Evolutionary conservation across 495 filamentous ascomycete species (phyloP), one percentile per base, ranked within the genome.

Genomic region (Glutinoglossum americanum): DNA sequence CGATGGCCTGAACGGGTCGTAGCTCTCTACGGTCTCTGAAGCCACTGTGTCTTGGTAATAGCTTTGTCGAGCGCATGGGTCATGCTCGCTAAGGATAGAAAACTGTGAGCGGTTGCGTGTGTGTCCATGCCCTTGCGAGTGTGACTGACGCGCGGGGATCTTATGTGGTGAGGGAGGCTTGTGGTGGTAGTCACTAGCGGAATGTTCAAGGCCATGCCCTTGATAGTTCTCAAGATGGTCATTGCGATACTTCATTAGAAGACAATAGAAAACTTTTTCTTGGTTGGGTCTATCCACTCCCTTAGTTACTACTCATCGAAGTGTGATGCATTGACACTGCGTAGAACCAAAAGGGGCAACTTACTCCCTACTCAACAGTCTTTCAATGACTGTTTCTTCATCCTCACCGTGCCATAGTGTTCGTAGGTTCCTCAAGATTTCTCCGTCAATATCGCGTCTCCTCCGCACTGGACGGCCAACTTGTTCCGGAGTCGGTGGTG

Each of bases 231-330:
- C 88, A 13, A 93, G 64, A 56, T 88, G 80, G 37, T 84, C 80
- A 55, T 95, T 81, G 23, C 84, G 74, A 65, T 94, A 89, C 62
- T 79, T 82, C 59, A 82, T 69, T 25, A 98, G 78, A 0, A 90
- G 76, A 64, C 77, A 82, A 72, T 97, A 98, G 62, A 97, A 93
- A 64, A 89, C 72, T 61, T 93, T 89, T 64, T 95, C 87, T 35
- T 94, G 84, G 59, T 90, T 96, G 1, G 74, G 72, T 60, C 87
- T 93, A 57, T 51, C 13, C 15, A 28, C 32, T 39, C 10, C 15
- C 3, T 62, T 44, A 59, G 57, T 49, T 21, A 54, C 8, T 41
- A 13, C 27, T 60, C 26, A 58, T 48, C 35, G 58, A 32, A 3
- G 7, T 39, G 6, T n/a, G 25, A 30, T 11, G 4, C 55, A 25